Base-by-base conservation (phyloP, 768 basidiomycete genomes). In the Mycena epipterygia region DNA sequence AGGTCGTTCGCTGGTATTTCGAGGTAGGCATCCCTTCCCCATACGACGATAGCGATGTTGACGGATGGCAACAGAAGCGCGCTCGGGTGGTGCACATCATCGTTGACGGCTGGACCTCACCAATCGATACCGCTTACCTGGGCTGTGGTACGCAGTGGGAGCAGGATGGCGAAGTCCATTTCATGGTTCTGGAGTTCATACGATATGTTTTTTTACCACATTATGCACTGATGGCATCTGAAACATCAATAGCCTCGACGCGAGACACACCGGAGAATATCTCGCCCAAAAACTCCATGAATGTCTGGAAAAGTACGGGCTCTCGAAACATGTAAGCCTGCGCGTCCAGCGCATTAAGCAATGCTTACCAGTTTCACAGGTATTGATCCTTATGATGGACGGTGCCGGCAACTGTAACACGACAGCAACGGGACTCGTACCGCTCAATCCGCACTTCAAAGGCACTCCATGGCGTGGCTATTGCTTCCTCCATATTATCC, bases 101-200 rank as follows among this genome's bases (percentile, higher is more conserved):
- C 23, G 64, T 75, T 11, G 70, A 76, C 57, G 66, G 76, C 14
- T 76, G 76, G 73, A 76, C 73, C 6, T 66, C 71, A 41, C 75
- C 73, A 30, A 65, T 73, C 51, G 64, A 61, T 13, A 30, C 41
- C 2, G 68, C 73, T 1, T 76, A 74, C 52, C 52, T 76, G 16
- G 73, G 73, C 13, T 68, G 75, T 35, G 73, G 72, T 14, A 27
- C 76, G 27, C 59, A 74, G 19, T 76, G 75, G 76, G 74, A 62
- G 42, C 42, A 44, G 42, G 42, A 44, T 44, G 42, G 42, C 21
- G 42, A 44, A n/a, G 42, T 44, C 5, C n/a, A n/a, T n/a, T 44
- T 44, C 42, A 44, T 44, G 42, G 42, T 44, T 44, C 42, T 44
- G 6, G 21, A n/a, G 42, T 44, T 44, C 42, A 44, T 44, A n/a